Percentiles rank a stretch among this genome's conserved stretches.
Evolutionary conservation across 805 yeast species (phyloP).

Genomic region (Saccharomycopsis sp.): DNA sequence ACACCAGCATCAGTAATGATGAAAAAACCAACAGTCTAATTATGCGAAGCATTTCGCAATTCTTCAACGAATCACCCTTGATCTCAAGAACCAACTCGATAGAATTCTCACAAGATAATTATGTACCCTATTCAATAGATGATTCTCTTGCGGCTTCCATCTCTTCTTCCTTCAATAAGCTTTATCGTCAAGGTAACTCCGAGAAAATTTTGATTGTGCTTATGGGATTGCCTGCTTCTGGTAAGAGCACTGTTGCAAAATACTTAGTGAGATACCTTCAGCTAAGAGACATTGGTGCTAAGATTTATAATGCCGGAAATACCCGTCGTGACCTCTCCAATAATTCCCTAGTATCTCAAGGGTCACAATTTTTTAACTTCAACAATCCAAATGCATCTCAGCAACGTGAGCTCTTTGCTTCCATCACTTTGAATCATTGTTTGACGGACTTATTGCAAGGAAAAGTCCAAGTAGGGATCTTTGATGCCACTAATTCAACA

Average conservation of each 20-base stretch:
- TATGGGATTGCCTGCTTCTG: constrained; percentile 16
- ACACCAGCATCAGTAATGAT: neutral
- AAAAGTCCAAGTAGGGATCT: constrained; percentile 8
- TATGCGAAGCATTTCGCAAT: constrained; percentile 1
- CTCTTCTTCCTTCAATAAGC: neutral
- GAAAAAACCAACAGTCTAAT: neutral
- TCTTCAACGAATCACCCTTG: constrained; percentile 11
- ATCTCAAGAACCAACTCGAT: constrained; percentile 16
- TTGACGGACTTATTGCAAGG: constrained; percentile 6
- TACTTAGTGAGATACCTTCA: constrained; percentile 6
- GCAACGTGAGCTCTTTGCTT: constrained; percentile 15
- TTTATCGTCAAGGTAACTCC: neutral
- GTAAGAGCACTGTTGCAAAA: constrained; percentile 15
- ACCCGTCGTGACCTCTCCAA: constrained; percentile 9
- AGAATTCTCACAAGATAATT: constrained; percentile 9
- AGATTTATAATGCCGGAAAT: constrained; percentile 17
- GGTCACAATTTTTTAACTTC: constrained; percentile 1
- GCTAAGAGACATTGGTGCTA: neutral
- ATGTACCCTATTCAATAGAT: neutral
- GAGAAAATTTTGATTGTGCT: constrained; percentile 7
- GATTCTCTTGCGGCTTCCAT: neutral
- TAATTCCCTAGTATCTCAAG: neutral
- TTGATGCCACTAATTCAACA: constrained; percentile 18
- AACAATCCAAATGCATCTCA: neutral
- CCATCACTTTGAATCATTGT: constrained; percentile 10